Base-by-base conservation (phyloP, 306 rosid genomes). In the Castanea sativa region DNA sequence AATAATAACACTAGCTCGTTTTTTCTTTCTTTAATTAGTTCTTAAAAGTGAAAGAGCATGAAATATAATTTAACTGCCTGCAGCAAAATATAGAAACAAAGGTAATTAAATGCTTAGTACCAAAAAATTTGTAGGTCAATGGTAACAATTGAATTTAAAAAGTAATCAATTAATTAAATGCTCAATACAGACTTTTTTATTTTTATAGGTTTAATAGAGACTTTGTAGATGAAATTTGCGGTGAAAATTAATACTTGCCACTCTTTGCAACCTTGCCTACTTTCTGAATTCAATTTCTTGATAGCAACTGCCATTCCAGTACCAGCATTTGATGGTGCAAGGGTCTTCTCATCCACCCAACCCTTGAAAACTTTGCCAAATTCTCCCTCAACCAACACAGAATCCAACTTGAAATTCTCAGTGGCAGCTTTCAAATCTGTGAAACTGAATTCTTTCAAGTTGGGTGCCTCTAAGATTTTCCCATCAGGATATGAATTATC, bases 301-400 rank as follows among this genome's bases (percentile, higher is more conserved):
- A 94, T 78, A 4, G 97, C 99, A 14, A 94, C 94, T 21, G 85
- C 43, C 82, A 87, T 82, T 58, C 92, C 98, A 73, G 80, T 76
- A 1, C 87, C 91, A 25, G 79, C 18, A 78, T 89, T 92, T 2
- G 89, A 75, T 3, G 97, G 97, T 15, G 88, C 57, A 0, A 94
- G 89, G 7, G 93, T 88, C 69, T 59, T 86, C 74, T 82, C 89
- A 81, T 94, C 90, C 49, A 94, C 79, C 97, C 97, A 92, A 56
- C 97, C 97, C 78, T 87, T 94, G 86, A 83, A 91, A 45, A 94
- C 99, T 83, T 80, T 88, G 9, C 97, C 99, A 83, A 94, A 94
- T 3, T 97, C 99, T 35, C 97, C 97, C 73, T 91, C 91, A 6
- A 97, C 99, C 38, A 92, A 77, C 82, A 94, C 77, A 67, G 83